Conservation (phyloP, 768 basidiomycete genomes). For the Mycena latifolia region DNA sequence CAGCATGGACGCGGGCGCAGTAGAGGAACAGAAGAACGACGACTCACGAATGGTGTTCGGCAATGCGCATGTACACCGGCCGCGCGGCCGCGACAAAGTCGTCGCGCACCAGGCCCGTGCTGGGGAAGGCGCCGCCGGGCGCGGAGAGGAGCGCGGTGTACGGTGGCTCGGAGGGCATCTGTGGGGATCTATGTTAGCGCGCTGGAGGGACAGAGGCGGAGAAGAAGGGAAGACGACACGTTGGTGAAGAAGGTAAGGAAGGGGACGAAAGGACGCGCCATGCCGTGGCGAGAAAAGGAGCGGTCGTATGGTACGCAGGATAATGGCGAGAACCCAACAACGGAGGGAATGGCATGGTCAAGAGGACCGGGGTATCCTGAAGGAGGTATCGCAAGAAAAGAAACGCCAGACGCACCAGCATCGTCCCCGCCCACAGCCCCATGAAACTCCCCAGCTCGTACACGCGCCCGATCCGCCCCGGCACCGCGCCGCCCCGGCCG, state of each 20-base stretch:
- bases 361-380: too few relatives aligned
- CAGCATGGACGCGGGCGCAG: background rate
- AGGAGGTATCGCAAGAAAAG: background rate
- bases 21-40: too few relatives aligned
- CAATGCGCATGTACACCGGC: slow-evolving; percentile 60
- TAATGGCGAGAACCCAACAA: too few relatives aligned
- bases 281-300: background rate
- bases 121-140: slow-evolving; percentile 31
- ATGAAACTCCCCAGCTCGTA: slow-evolving; percentile 58
- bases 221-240: slow-evolving; percentile 9
- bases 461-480: slow-evolving; percentile 19
- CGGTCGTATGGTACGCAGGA: too few relatives aligned
- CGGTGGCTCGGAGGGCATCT: slow-evolving; percentile 46
- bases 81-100: too few relatives aligned
- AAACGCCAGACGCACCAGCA: slow-evolving; percentile 46
- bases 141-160: slow-evolving; percentile 42
- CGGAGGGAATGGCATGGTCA: too few relatives aligned
- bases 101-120: slow-evolving; percentile 37
- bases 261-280: background rate
- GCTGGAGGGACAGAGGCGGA: background rate
- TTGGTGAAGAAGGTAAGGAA: background rate
- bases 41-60: too few relatives aligned
- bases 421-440: slow-evolving; percentile 63
- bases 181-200: background rate
- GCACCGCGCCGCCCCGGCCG: background rate